Evolutionary conservation across 371 early-diverging fungal species (phyloP).

Genomic region (Rhizopus stolonifer): DNA sequence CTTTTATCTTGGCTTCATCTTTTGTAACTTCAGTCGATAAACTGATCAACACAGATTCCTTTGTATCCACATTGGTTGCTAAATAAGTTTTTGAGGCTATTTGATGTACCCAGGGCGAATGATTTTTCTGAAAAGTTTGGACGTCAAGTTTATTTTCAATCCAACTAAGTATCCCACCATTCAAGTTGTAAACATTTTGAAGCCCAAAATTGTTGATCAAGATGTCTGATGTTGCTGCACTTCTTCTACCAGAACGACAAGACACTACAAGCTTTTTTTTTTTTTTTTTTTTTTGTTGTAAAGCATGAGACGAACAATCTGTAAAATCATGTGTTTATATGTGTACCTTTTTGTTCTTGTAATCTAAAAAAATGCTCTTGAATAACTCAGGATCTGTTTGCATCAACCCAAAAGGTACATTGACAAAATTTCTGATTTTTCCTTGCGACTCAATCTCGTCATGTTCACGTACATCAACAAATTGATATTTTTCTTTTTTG

Average conservation of each 20-base stretch:
- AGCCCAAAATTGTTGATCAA: slow-evolving; percentile 10
- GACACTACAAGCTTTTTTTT: slow-evolving; percentile 13
- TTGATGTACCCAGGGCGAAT: slow-evolving; percentile 13
- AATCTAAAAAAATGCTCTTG: slow-evolving; percentile 18
- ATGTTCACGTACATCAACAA: slow-evolving; percentile 37
- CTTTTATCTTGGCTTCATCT: slow-evolving; percentile 2
- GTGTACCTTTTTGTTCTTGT: slow-evolving; percentile 25
- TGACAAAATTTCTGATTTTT: slow-evolving; percentile 24
- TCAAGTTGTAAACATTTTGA: slow-evolving; percentile 17
- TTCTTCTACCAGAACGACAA: slow-evolving; percentile 29
- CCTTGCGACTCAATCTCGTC: slow-evolving; percentile 29
- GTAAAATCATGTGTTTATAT: no score
- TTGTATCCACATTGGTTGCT: neutral
- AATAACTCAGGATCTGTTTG: slow-evolving; percentile 19
- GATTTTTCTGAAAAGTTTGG: slow-evolving; percentile 18
- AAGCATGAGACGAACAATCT: neutral
- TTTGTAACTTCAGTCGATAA: neutral
- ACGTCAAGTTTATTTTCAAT: slow-evolving; percentile 17
- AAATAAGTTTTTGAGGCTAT: neutral
- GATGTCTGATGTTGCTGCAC: slow-evolving; percentile 15
- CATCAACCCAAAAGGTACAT: slow-evolving; percentile 29
- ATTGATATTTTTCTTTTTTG: neutral
- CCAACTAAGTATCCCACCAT: slow-evolving; percentile 24
- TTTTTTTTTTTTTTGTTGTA: no score
- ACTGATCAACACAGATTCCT: neutral